Percentiles rank a stretch among this genome's conserved stretches.
These are phyloP conservation scores for Nigrospora osmanthi DNA, from an alignment of 2,329 filamentous ascomycete genomes.

Conservation along the genomic window DNA sequence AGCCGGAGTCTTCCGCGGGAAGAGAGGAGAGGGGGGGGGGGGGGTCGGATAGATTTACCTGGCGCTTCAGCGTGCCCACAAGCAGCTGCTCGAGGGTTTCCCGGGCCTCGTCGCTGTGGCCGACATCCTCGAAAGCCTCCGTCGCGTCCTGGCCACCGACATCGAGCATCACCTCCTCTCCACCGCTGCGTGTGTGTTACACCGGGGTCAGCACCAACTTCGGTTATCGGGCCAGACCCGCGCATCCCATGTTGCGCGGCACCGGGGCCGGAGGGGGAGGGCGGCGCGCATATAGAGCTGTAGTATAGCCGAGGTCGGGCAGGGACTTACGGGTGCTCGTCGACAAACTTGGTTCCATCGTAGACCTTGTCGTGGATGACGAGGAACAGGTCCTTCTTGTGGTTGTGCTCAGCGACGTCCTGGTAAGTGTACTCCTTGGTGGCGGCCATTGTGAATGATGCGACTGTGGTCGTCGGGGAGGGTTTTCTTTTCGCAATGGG, in stretches of 20 bases:
- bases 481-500: too few relatives aligned
- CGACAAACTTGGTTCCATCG: constrained; percentile 79
- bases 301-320: too few relatives aligned
- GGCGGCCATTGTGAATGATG: constrained; percentile 27
- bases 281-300: too few relatives aligned
- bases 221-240: too few relatives aligned
- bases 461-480: neutral
- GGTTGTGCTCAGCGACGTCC: constrained; percentile 78
- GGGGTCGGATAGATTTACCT: constrained; percentile 40
- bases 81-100: constrained; percentile 78
- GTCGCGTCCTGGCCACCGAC: constrained; percentile 93
- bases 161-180: constrained; percentile 95
- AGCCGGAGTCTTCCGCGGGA: neutral
- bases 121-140: constrained; percentile 98
- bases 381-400: constrained; percentile 88
- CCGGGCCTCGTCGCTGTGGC: constrained; percentile 96
- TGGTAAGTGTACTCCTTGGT: constrained; percentile 59
- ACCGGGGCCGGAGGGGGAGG: neutral
- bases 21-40: neutral
- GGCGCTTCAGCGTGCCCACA: constrained; percentile 71
- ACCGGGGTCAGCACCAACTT: too few relatives aligned
- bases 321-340: constrained; percentile 80
- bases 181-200: constrained; percentile 55
- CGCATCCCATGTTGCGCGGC: too few relatives aligned
- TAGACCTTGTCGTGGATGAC: constrained; percentile 98